Conservation (phyloP, 2,329 filamentous ascomycete genomes). For the Epichloe aotearoae region DNA sequence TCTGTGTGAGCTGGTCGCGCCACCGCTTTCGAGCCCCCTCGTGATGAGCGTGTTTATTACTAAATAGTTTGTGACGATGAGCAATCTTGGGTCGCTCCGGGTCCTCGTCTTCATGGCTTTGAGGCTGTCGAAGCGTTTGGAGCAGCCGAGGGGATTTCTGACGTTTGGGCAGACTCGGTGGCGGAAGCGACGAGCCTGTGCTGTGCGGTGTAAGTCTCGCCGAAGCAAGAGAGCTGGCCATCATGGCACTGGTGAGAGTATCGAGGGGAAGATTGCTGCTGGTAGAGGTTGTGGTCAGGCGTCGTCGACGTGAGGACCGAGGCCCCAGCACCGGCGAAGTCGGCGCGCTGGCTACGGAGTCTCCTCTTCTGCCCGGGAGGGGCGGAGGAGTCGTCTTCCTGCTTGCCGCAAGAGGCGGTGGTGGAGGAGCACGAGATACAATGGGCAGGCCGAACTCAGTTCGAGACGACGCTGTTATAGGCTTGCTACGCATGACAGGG, state of each 20-base stretch:
- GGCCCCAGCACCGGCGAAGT: slow-evolving; percentile 22
- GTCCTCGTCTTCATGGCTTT: slow-evolving; percentile 38
- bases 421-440: neutral
- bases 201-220: slow-evolving; percentile 35
- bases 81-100: slow-evolving; percentile 32
- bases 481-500: neutral
- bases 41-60: slow-evolving; percentile 56
- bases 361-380: slow-evolving; percentile 6
- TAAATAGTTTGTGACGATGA: slow-evolving; percentile 39
- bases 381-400: slow-evolving; percentile 5
- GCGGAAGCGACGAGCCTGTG: slow-evolving; percentile 21
- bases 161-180: slow-evolving; percentile 25
- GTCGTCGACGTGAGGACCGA: slow-evolving; percentile 16
- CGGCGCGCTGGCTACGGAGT: slow-evolving; percentile 14
- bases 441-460: slow-evolving; percentile 7
- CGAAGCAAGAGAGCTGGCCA: slow-evolving; percentile 61
- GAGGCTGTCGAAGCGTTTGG: slow-evolving; percentile 50
- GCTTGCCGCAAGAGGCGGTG: slow-evolving; percentile 2
- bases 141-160: slow-evolving; percentile 43
- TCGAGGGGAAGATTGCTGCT: slow-evolving; percentile 39
- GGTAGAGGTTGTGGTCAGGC: slow-evolving; percentile 15
- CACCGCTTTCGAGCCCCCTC: slow-evolving; percentile 64
- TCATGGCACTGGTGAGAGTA: slow-evolving; percentile 59
- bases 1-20: slow-evolving; percentile 59
- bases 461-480: neutral